Percentiles rank a stretch among this genome's conserved stretches.
Evolutionary conservation across 257 asterid species (phyloP).

Genomic region (Solanum infundibuliforme): DNA sequence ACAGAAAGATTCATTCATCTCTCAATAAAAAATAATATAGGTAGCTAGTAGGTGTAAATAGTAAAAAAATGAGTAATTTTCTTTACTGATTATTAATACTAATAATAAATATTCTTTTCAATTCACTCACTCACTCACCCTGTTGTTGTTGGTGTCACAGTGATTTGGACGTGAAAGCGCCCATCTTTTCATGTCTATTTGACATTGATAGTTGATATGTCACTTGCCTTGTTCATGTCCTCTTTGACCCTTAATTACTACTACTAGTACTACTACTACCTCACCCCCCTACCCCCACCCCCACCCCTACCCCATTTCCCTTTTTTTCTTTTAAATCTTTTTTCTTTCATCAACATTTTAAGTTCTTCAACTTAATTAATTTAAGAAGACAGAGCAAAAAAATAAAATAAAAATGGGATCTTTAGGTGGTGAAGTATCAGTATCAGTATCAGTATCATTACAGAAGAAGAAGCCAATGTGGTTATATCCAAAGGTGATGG

Average conservation of each 20-base stretch:
- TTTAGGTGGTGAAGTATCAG: slow-evolving; percentile 27
- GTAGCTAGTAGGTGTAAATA: neutral
- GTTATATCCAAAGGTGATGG: slow-evolving; percentile 61
- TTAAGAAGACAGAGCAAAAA: neutral
- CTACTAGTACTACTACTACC: neutral
- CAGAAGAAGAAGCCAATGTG: slow-evolving; percentile 57
- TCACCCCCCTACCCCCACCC: neutral
- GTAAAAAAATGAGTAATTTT: neutral
- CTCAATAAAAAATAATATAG: neutral
- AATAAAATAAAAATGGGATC: slow-evolving; percentile 35
- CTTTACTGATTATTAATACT: neutral
- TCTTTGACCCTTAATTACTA: slow-evolving; percentile 32
- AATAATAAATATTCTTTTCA: slow-evolving; percentile 6
- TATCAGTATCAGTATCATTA: neutral
- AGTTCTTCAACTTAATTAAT: neutral
- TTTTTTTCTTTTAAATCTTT: neutral
- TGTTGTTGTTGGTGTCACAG: slow-evolving; percentile 56
- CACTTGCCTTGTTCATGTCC: slow-evolving; percentile 63
- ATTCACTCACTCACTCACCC: neutral
- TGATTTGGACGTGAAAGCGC: slow-evolving; percentile 91
- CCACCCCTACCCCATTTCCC: neutral
- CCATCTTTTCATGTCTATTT: slow-evolving; percentile 97
- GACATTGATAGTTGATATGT: slow-evolving; percentile 89
- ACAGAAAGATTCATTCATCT: neutral
- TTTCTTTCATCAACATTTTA: slow-evolving; percentile 6